phyloP scores from a whole-genome alignment of 169 alveolate species.

The Eimeria sp. region DNA sequence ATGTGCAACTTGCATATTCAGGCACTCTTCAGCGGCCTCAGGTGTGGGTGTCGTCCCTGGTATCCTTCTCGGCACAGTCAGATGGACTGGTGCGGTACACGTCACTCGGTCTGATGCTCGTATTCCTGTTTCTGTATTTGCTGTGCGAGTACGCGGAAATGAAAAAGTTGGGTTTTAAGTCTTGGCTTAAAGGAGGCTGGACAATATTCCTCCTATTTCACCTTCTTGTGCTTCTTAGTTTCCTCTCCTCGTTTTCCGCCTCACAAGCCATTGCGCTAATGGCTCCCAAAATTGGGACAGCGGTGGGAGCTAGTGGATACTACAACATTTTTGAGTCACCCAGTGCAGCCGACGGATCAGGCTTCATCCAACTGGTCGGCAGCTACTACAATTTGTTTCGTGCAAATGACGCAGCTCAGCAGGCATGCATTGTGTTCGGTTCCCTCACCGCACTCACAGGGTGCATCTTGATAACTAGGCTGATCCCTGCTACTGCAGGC shows the following conservation, averaged over 20 bases:
- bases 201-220: conserved; percentile 5
- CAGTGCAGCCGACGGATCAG: conserved; percentile 1
- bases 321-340: background rate
- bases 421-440: background rate
- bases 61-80: conserved; percentile 21
- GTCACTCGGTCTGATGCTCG: conserved; percentile 6
- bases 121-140: background rate
- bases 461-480: conserved; percentile 14
- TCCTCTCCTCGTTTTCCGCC: conserved; percentile 45
- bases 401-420: background rate
- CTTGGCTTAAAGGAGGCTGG: conserved; percentile 29
- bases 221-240: conserved; percentile 9
- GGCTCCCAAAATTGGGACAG: conserved; percentile 20
- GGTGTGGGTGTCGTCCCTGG: conserved; percentile 27
- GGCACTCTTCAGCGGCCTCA: conserved; percentile 49
- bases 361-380: conserved; percentile 1
- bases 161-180: conserved; percentile 7
- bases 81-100: conserved; percentile 32
- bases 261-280: conserved; percentile 12
- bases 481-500: conserved; percentile 39
- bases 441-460: conserved; percentile 13
- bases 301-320: conserved; percentile 28
- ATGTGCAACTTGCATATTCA: conserved; percentile 2
- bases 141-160: conserved; percentile 17
- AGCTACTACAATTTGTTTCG: conserved; percentile 14